Percentiles rank a stretch among this genome's conserved stretches.
Conservation (phyloP, 441 rosid genomes). For the Pelargonium fulgidum region DNA sequence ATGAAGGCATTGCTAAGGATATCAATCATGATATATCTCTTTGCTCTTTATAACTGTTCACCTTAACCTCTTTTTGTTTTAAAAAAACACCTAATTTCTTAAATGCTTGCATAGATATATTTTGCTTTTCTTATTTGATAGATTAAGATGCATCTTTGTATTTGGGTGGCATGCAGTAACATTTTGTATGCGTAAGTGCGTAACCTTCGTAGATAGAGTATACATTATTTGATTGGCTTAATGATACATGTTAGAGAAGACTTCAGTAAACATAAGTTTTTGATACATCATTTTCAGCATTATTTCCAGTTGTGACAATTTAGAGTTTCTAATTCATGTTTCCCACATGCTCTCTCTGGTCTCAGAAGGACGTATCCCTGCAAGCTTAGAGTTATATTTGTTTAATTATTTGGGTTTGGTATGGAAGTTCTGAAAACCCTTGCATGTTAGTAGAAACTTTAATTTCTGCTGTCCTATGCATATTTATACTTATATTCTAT, state of each 20-base stretch:
- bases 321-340: background rate
- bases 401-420: background rate
- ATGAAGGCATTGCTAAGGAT: conserved; percentile 8
- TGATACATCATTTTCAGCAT: no score
- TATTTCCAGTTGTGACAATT: background rate
- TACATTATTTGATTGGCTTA: background rate
- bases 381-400: background rate
- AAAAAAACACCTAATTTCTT: background rate
- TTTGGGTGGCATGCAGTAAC: background rate
- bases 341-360: conserved; percentile 5
- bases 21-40: background rate
- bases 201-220: background rate
- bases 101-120: background rate
- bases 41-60: background rate
- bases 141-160: background rate
- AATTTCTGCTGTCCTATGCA: background rate
- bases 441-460: background rate
- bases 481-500: background rate
- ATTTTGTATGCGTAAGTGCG: background rate
- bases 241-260: background rate
- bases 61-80: background rate
- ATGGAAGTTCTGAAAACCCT: background rate
- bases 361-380: background rate
- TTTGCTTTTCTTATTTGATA: conserved; percentile 1
- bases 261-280: background rate